Percentiles rank a stretch among this genome's conserved stretches.
These are phyloP conservation scores for Fremontodendron californicum DNA, from an alignment of 345 rosid genomes.

Conservation along the genomic window DNA sequence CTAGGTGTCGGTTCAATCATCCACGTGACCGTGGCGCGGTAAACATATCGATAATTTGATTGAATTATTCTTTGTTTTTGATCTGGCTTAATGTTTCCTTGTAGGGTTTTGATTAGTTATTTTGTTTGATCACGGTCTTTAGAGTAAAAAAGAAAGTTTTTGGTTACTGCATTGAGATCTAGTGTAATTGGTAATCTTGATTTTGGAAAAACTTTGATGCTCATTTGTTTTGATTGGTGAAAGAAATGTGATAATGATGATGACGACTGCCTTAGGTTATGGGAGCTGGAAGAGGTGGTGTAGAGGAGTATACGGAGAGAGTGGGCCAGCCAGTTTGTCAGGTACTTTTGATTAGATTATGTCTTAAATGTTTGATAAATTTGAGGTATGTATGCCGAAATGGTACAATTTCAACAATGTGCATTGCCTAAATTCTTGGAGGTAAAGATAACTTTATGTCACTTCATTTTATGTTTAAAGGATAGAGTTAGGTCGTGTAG, in stretches of 20 bases:
- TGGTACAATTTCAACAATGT: slow-evolving; percentile 16
- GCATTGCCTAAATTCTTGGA: slow-evolving; percentile 6
- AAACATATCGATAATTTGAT: slow-evolving; percentile 8
- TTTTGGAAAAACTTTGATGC: slow-evolving; percentile 12
- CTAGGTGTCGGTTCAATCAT: slow-evolving; percentile 93
- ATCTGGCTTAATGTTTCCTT: slow-evolving; percentile 9
- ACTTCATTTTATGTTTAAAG: not conserved
- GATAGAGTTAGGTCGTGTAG: not conserved
- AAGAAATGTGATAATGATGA: slow-evolving; percentile 9
- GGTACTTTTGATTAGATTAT: slow-evolving; percentile 40
- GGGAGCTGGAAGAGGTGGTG: slow-evolving; percentile 50
- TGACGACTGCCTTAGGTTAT: slow-evolving; percentile 39
- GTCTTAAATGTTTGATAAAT: not conserved
- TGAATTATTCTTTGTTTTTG: not conserved
- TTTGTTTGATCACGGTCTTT: slow-evolving; percentile 29
- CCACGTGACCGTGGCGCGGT: slow-evolving; percentile 78
- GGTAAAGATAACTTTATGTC: not conserved
- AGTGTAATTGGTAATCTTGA: not conserved
- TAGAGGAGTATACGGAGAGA: slow-evolving; percentile 73
- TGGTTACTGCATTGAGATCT: slow-evolving; percentile 20
- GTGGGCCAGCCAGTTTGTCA: slow-evolving; percentile 74
- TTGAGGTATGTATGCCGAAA: not conserved
- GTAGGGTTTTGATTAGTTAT: slow-evolving; percentile 13
- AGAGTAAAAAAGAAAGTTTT: slow-evolving; percentile 1
- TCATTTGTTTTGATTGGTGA: slow-evolving; percentile 20